Evolutionary conservation across 2,329 filamentous ascomycete species (phyloP), one percentile per base, ranked within the genome.

Genomic region (Fusarium siculi): DNA sequence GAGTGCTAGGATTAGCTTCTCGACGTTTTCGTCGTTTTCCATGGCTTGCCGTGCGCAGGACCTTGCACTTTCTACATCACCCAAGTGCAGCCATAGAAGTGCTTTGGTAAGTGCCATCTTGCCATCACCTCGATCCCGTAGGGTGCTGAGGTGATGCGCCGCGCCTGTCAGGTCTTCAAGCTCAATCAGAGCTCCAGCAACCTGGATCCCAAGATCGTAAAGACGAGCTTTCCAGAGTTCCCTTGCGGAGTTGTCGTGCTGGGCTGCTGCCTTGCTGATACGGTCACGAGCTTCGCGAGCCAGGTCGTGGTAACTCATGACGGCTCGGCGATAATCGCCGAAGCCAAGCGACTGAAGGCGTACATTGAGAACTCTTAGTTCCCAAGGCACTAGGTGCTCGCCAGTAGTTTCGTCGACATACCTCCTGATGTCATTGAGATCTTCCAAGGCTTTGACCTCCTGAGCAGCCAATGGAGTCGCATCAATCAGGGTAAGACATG

Each of bases 281-380:
- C 88, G 87, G 5, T 85, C 84, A 23, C 95, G 87, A 5, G 93
- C 94, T 81, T 97, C 94, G 14, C 93, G 84, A 0, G 92, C 95
- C 5, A 98, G 87, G 71, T 97, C 95, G 79, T 97, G 97, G 80
- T 97, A 94, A 49, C 93, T 93, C 87, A 96, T 96, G 64, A 99
- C 92, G 7, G 93, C 93, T 69, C 95, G 88, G 9, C 96, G 88
- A 55, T 92, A 90, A 81, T 99, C 96, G 8, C 92, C 92, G 72
- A 96, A 97, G 2, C 94, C 94, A 50, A 97, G 88, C 0, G 93
- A 94, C 75, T 97, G 94, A 25, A 98, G 87, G 4, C 95, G 89
- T 14, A 98, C 93, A 11, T 92, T 91, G 21, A 98, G 87, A 6
- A 98, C 88, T 11, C 96, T 90, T 58, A 99, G 87, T 46, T 92